Conservation (phyloP, 306 rosid species). For the Dalbergia cultrata region DNA sequence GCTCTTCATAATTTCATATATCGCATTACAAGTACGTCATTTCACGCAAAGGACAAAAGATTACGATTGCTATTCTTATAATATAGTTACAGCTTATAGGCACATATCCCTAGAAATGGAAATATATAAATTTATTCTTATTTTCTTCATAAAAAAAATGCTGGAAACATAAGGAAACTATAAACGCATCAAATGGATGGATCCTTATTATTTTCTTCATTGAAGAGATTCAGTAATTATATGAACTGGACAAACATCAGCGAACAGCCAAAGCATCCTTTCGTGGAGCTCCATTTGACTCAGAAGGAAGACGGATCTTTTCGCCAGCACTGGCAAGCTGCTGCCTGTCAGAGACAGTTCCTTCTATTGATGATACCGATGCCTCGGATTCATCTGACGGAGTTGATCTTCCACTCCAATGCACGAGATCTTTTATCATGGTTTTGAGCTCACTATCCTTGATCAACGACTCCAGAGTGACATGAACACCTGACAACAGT, state of each 20-base stretch:
- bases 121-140: slow-evolving; percentile 5
- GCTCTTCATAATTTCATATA: no score
- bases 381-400: slow-evolving; percentile 58
- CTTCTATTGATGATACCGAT: slow-evolving; percentile 39
- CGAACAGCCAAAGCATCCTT: slow-evolving; percentile 55
- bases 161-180: slow-evolving; percentile 29
- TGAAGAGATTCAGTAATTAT: slow-evolving; percentile 2
- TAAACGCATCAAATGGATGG: slow-evolving; percentile 18
- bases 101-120: slow-evolving; percentile 7
- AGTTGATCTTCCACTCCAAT: slow-evolving; percentile 75
- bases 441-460: slow-evolving; percentile 72
- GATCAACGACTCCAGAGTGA: slow-evolving; percentile 77
- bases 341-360: slow-evolving; percentile 47
- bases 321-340: slow-evolving; percentile 41
- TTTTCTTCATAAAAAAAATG: slow-evolving; percentile 11
- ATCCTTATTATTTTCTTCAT: slow-evolving; percentile 38
- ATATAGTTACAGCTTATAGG: not conserved
- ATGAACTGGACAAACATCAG: slow-evolving; percentile 33
- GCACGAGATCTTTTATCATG: slow-evolving; percentile 70
- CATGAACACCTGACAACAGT: slow-evolving; percentile 76
- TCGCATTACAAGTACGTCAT: no score
- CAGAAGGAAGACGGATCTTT: slow-evolving; percentile 45
- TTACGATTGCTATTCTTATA: not conserved
- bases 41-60: no score
- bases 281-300: slow-evolving; percentile 41